phyloP scores from a whole-genome alignment of 1,139 yeast genomes.

The Kurtzmaniella quercitrusa region DNA sequence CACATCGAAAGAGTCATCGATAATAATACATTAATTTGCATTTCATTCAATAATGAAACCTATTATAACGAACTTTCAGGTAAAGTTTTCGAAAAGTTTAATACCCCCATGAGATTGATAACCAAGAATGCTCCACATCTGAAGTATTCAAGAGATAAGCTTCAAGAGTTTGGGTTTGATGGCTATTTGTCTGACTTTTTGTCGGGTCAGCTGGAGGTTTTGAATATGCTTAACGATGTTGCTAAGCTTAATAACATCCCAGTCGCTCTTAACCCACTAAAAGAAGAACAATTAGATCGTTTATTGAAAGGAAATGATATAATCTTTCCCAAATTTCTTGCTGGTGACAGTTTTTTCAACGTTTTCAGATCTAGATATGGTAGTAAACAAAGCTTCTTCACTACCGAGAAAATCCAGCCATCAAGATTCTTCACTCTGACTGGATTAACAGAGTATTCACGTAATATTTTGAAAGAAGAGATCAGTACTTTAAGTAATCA shows the following conservation, averaged over 20 bases:
- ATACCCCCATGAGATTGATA: constrained; percentile 35
- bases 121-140: constrained; percentile 11
- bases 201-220: constrained; percentile 70
- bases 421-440: constrained; percentile 37
- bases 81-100: constrained; percentile 19
- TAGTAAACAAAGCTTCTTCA: constrained; percentile 41
- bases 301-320: constrained; percentile 35
- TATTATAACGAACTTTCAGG: constrained; percentile 31
- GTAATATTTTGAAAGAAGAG: constrained; percentile 15
- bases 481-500: constrained; percentile 11
- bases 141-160: constrained; percentile 20
- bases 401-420: constrained; percentile 29
- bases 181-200: constrained; percentile 72
- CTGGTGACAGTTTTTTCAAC: constrained; percentile 51
- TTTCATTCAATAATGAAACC: constrained; percentile 25
- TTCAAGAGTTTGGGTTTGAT: constrained; percentile 63
- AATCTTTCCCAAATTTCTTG: constrained; percentile 52
- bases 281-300: constrained; percentile 34
- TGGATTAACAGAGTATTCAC: constrained; percentile 40
- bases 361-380: constrained; percentile 60
- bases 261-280: constrained; percentile 42
- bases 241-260: constrained; percentile 63
- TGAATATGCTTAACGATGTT: constrained; percentile 66
- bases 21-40: constrained; percentile 48
- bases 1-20: constrained; percentile 59